Evolutionary conservation across 148 eudicot species (phyloP), one percentile per base, ranked within the genome.

Genomic region (Simmondsia chinensis): DNA sequence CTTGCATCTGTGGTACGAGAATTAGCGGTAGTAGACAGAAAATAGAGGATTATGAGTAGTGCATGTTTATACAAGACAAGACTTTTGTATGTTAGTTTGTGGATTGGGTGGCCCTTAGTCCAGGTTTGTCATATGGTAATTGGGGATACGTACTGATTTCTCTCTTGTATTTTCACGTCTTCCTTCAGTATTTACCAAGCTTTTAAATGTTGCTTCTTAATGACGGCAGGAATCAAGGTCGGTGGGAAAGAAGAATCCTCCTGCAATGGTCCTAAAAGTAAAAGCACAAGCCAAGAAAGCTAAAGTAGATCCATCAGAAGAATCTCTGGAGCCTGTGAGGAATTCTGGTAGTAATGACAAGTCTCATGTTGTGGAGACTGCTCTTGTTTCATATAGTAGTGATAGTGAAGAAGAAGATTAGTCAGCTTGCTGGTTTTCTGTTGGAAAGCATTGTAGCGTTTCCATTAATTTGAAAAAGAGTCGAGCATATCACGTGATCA

Each of bases 311-410:
- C 44, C 36, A 29, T 61, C 50, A 28, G 52, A 48, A 35, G 29
- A 36, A 31, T 30, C 53, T 22, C 46, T 28, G 34, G 56, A 39
- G 39, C 30, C 45, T 0, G 1, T 36, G 5, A 34, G 49, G 15
- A 52, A 17, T 14, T 36, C 41, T 10, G 31, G 49, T 19, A 33
- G 16, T 33, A 33, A 41, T 36, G 56, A 46, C 20, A 31, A 65
- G 27, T 35, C 7, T 20, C 34, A 13, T 31, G 48, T 12, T 28
- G 49, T 42, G 37, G 69, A 23, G 58, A 60, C 59, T 59, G 63
- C 77, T 64, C 68, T 88, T 38, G 94, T 88, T 66, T 88, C 77
- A 13, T 88, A 83, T 52, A 88, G 94, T 51, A 87, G 80, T 58
- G 94, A 68, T 55, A 77, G 87, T 56, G 84, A 80, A 10, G 83